Conservation (phyloP, 306 rosid genomes). For the Dryas drummondii region DNA sequence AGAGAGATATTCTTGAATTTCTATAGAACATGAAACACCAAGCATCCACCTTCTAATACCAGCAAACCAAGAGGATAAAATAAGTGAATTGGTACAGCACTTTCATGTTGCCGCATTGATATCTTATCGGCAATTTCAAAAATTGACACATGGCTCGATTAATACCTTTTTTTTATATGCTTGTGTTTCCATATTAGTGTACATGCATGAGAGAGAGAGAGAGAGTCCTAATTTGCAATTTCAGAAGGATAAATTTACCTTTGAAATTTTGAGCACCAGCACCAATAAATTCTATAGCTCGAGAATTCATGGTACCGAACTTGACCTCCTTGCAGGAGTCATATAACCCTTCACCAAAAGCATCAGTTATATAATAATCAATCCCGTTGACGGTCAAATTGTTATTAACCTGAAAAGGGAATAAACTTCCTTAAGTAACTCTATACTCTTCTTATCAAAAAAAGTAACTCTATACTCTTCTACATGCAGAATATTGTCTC, state of each 20-base stretch:
- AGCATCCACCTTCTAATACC: neutral
- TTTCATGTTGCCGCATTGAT: neutral
- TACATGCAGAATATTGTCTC: neutral
- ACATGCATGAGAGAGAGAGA: neutral
- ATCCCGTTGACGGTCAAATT: constrained; percentile 82
- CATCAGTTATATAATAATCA: constrained; percentile 67
- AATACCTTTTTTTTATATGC: too few species aligned
- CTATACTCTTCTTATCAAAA: constrained; percentile 1
- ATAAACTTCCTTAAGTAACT: constrained; percentile 20
- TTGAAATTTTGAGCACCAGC: constrained; percentile 80
- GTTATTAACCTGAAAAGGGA: constrained; percentile 60
- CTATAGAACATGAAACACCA: neutral
- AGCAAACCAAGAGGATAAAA: constrained; percentile 1
- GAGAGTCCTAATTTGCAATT: constrained; percentile 23
- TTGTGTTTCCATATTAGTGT: neutral
- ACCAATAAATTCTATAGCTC: constrained; percentile 78
- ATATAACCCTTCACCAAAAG: constrained; percentile 90
- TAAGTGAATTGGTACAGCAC: neutral
- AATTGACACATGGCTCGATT: neutral
- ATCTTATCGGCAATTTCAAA: neutral
- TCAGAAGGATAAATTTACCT: constrained; percentile 52
- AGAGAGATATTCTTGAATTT: neutral
- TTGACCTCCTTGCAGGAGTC: constrained; percentile 97
- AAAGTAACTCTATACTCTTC: constrained; percentile 11
- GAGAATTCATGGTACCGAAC: constrained; percentile 87